phyloP scores from a whole-genome alignment of 2,329 filamentous ascomycete genomes.

The Pyrenochaeta sp. region DNA sequence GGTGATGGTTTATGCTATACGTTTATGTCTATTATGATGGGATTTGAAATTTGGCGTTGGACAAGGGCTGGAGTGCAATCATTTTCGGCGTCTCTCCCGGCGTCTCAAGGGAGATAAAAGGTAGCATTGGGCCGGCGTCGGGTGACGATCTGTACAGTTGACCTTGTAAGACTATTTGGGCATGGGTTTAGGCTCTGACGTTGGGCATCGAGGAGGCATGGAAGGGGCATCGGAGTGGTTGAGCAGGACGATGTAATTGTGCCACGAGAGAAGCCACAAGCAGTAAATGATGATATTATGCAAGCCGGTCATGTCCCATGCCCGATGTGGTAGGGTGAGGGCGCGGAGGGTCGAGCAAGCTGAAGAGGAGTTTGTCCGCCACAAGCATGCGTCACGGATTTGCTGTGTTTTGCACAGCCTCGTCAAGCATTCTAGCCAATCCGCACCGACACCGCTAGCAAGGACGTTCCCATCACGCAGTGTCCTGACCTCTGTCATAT shows the following conservation, averaged over 20 bases:
- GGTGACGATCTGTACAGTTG: constrained; percentile 13
- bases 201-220: constrained; percentile 30
- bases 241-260: too few relatives aligned
- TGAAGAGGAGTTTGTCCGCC: constrained; percentile 13
- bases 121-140: constrained; percentile 28
- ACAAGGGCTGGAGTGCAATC: background rate
- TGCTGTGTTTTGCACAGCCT: constrained; percentile 19
- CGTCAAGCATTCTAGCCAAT: constrained; percentile 11
- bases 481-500: constrained; percentile 23
- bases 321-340: constrained; percentile 2
- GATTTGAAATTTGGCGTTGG: background rate
- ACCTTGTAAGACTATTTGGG: constrained; percentile 24
- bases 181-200: constrained; percentile 20
- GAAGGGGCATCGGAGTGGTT: too few relatives aligned
- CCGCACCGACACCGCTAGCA: constrained; percentile 27
- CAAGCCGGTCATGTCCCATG: background rate
- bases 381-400: constrained; percentile 15
- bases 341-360: constrained; percentile 12
- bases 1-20: constrained; percentile 18
- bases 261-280: constrained; percentile 5
- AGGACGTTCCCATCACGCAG: constrained; percentile 24
- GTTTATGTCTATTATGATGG: background rate
- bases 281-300: constrained; percentile 1
- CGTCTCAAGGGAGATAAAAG: background rate
- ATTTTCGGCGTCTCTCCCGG: background rate